These are phyloP conservation scores for Rhodotorula graminis DNA, from an alignment of 768 basidiomycete genomes.

Conservation along the genomic window DNA sequence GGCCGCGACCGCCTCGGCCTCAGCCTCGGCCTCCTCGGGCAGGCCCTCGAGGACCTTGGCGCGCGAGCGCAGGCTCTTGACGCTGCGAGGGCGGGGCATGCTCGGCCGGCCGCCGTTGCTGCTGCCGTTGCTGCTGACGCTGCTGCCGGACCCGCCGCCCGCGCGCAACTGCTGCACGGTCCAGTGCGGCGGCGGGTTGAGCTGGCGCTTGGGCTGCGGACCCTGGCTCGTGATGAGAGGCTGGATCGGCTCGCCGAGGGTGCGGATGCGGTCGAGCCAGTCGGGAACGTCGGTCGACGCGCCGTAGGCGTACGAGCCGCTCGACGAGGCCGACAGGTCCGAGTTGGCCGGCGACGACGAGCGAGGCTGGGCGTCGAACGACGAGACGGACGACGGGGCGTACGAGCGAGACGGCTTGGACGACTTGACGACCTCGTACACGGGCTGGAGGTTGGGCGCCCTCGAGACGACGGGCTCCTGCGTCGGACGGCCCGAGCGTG, in stretches of 20 bases:
- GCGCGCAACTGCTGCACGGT: conserved; percentile 24
- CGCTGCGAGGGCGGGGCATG: conserved; percentile 12
- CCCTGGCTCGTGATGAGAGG: background rate
- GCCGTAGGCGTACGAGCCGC: background rate
- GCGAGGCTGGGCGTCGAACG: background rate
- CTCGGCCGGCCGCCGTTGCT: background rate
- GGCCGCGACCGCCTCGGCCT: conserved; percentile 13
- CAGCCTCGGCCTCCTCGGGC: conserved; percentile 26
- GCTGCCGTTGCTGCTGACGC: background rate
- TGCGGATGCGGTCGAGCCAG: conserved; percentile 31
- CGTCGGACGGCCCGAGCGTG: background rate
- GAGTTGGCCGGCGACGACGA: conserved; percentile 2
- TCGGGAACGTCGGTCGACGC: conserved; percentile 23
- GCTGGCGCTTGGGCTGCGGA: background rate
- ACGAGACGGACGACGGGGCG: background rate
- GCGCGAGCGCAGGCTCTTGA: conserved; percentile 9
- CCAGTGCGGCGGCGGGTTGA: conserved; percentile 26
- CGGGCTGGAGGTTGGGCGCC: background rate
- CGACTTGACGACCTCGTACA: conserved; percentile 8
- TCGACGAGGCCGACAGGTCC: background rate
- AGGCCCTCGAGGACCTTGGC: conserved; percentile 1
- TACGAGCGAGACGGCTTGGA: background rate
- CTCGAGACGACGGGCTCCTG: background rate
- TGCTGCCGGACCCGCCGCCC: background rate
- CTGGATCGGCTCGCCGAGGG: conserved; percentile 30